A percentile compares a stretch with the other conserved stretches of the same genome.
Evolutionary conservation across 148 eudicot genomes (phyloP).

Genomic region (Rhododendron williamsianum): DNA sequence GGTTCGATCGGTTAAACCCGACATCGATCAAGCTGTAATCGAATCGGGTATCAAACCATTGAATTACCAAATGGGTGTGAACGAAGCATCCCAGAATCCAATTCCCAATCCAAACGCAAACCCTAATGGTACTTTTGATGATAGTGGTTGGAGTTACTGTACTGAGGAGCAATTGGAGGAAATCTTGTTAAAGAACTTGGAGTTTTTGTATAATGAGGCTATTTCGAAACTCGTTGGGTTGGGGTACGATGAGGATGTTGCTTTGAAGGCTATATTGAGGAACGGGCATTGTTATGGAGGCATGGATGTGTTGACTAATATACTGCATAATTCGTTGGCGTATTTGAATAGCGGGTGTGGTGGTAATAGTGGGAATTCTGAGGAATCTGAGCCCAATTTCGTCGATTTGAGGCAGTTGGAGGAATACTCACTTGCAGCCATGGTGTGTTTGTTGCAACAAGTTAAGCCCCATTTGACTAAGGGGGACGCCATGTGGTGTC

Average conservation of each 20-base stretch:
- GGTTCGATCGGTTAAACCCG: constrained; percentile 52
- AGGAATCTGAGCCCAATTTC: constrained; percentile 53
- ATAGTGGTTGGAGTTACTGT: constrained; percentile 84
- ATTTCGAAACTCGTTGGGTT: constrained; percentile 56
- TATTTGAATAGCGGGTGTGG: constrained; percentile 59
- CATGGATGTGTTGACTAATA: constrained; percentile 84
- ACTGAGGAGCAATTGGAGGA: constrained; percentile 95
- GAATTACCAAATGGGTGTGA: constrained; percentile 42
- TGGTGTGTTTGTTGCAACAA: constrained; percentile 89
- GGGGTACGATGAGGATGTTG: constrained; percentile 87
- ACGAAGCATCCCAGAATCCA: constrained; percentile 29
- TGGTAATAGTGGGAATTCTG: constrained; percentile 26
- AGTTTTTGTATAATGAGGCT: constrained; percentile 77
- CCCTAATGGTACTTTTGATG: constrained; percentile 50
- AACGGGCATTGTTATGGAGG: constrained; percentile 92
- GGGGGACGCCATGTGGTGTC: constrained; percentile 99
- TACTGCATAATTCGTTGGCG: constrained; percentile 68
- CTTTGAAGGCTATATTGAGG: constrained; percentile 60
- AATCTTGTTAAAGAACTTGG: constrained; percentile 69
- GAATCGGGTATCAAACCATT: constrained; percentile 54
- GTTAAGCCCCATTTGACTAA: constrained; percentile 74
- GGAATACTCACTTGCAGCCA: constrained; percentile 80
- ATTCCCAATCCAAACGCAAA: constrained; percentile 24
- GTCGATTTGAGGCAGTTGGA: constrained; percentile 80
- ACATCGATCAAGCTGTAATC: constrained; percentile 39